A percentile compares a stretch with the other conserved stretches of the same genome.
Evolutionary conservation across 371 early-diverging fungal species (phyloP).

Genomic region (Dipsacomyces acuminosporus): DNA sequence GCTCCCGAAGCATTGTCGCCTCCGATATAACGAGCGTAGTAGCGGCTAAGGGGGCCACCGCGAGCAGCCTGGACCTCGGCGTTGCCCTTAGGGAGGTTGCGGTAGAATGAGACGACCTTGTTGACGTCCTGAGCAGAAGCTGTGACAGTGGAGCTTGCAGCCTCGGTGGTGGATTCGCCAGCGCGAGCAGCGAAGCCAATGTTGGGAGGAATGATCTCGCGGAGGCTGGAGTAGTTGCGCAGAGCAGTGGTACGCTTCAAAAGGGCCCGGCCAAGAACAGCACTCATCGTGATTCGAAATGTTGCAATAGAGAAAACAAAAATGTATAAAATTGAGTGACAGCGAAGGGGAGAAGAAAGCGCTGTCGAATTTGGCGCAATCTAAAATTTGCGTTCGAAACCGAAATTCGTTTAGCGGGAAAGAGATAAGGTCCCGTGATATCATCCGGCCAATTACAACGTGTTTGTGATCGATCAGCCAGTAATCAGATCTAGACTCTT

Average conservation of each 20-base stretch:
- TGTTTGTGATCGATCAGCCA: no score
- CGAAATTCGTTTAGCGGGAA: no score
- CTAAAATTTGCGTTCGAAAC: no score
- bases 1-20: slow-evolving; percentile 45
- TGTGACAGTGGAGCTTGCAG: slow-evolving; percentile 11
- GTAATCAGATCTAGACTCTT: no score
- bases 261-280: slow-evolving; percentile 30
- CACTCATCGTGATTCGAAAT: slow-evolving; percentile 19
- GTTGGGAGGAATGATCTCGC: slow-evolving; percentile 50
- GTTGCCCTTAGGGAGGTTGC: slow-evolving; percentile 47
- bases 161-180: slow-evolving; percentile 25
- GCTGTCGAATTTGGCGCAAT: neutral
- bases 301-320: neutral
- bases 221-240: slow-evolving; percentile 45
- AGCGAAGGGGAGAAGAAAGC: neutral
- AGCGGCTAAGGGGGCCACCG: slow-evolving; percentile 39
- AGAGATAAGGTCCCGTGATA: no score
- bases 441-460: no score
- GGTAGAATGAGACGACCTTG: slow-evolving; percentile 48
- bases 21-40: slow-evolving; percentile 45
- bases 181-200: slow-evolving; percentile 48
- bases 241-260: slow-evolving; percentile 27
- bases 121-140: slow-evolving; percentile 30
- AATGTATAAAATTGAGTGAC: neutral
- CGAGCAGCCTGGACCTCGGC: slow-evolving; percentile 21